These are phyloP conservation scores for Mycocentrospora acerina DNA, from an alignment of 2,329 filamentous ascomycete species.

Conservation along the genomic window DNA sequence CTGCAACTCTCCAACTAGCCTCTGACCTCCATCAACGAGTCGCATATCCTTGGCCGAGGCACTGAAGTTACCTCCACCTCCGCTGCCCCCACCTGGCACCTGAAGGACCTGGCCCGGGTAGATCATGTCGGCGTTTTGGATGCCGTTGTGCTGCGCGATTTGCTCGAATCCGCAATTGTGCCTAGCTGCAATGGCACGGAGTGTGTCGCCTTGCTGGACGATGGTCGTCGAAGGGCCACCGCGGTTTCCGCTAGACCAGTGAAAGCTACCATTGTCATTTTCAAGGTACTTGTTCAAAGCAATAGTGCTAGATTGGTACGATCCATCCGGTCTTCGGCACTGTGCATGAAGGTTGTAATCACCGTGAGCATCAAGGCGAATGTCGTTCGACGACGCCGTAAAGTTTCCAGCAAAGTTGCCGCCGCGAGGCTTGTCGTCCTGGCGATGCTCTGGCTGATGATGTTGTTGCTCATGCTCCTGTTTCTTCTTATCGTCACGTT, in stretches of 20 bases:
- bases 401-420: constrained; percentile 29
- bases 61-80: constrained; percentile 25
- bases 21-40: constrained; percentile 23
- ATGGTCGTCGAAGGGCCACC: constrained; percentile 18
- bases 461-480: constrained; percentile 21
- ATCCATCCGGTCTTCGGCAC: constrained; percentile 25
- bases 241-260: constrained; percentile 21
- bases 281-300: constrained; percentile 22
- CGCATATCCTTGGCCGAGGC: constrained; percentile 23
- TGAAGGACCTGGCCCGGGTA: constrained; percentile 30
- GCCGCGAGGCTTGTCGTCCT: constrained; percentile 12
- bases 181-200: constrained; percentile 26
- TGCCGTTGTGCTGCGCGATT: constrained; percentile 26
- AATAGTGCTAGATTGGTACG: constrained; percentile 23
- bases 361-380: constrained; percentile 28
- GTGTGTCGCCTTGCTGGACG: constrained; percentile 29
- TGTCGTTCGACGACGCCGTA: constrained; percentile 22
- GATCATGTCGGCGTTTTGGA: constrained; percentile 28
- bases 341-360: constrained; percentile 30
- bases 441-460: constrained; percentile 14
- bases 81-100: constrained; percentile 20
- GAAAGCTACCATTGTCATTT: constrained; percentile 28
- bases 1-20: constrained; percentile 22
- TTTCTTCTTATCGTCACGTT: constrained; percentile 31
- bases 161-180: constrained; percentile 31